Evolutionary conservation across 305 asterid species (phyloP), one percentile per base, ranked within the genome.

Genomic region (Ajuga reptans): DNA sequence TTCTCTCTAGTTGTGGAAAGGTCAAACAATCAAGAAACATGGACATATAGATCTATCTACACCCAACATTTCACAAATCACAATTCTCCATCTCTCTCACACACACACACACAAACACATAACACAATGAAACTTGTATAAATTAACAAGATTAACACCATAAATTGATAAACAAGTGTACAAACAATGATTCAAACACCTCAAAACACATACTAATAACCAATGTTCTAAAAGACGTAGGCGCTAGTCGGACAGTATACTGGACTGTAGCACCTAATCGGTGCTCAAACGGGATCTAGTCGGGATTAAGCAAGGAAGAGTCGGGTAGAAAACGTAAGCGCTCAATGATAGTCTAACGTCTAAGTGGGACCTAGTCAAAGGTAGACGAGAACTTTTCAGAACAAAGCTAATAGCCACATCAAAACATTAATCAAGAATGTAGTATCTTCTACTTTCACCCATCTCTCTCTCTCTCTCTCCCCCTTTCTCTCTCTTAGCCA

Each of bases 401-500:
- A n/a, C n/a, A n/a, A n/a, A n/a, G 56, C 71, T 21, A 71, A 29
- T 55, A 62, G 76, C 60, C 81, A 75, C 61, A 75, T 53, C 60
- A 34, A 79, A 71, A 63, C 53, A 31, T 37, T 29, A 66, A 39
- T 71, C 71, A 73, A 73, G 55, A 66, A 56, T 70, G 61, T 55
- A 73, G 68, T 62, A 54, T 53, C 57, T 56, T 64, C 27, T 61
- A 62, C 53, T 68, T 71, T 66, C 46, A 73, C 77, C 71, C 72
- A 17, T 63, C 63, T 17, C 8, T 0, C 4, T 27, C 56, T 24
- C n/a, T n/a, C n/a, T n/a, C n/a, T n/a, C n/a, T n/a, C n/a, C n/a
- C n/a, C n/a, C n/a, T n/a, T 71, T 6, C 12, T 11, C 29, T 63
- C 71, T 49, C 71, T 65, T 33, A 91, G 81, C 91, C 80, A 83